Conservation (phyloP, 2,329 filamentous ascomycete genomes). For the Westerdykella sp. region DNA sequence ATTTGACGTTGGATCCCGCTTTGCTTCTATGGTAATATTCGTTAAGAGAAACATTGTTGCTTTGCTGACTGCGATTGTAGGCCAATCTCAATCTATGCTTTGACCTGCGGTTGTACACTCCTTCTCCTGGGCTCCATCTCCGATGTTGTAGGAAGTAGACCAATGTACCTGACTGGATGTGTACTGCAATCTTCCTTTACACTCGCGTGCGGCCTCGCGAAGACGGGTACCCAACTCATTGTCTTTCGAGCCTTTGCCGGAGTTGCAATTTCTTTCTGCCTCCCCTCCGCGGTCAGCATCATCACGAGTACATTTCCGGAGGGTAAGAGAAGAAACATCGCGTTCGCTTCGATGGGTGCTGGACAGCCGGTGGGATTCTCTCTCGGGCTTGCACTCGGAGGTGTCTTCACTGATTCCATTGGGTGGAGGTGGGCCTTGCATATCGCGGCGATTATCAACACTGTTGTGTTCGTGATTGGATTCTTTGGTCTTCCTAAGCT, state of each 20-base stretch:
- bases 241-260: conserved; percentile 44
- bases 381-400: conserved; percentile 47
- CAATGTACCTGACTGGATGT: conserved; percentile 44
- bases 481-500: conserved; percentile 35
- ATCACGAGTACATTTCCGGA: conserved; percentile 44
- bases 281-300: conserved; percentile 47
- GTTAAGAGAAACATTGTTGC: conserved; percentile 4
- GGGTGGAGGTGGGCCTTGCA: conserved; percentile 51
- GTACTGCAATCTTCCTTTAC: conserved; percentile 42
- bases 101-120: conserved; percentile 47
- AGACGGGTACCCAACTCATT: conserved; percentile 39
- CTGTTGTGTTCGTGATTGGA: conserved; percentile 35
- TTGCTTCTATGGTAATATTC: conserved; percentile 24
- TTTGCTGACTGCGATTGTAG: conserved; percentile 8
- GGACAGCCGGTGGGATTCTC: conserved; percentile 49
- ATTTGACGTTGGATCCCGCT: conserved; percentile 18
- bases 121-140: conserved; percentile 47
- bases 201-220: conserved; percentile 40
- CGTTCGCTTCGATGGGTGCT: conserved; percentile 47
- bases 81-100: conserved; percentile 33
- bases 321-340: conserved; percentile 47
- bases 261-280: conserved; percentile 42
- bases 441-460: conserved; percentile 41
- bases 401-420: conserved; percentile 44
- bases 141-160: conserved; percentile 46